Percentiles rank a stretch among this genome's conserved stretches.
These are phyloP conservation scores for Didymella arachidicola DNA, from an alignment of 2,329 filamentous ascomycete species.

Conservation along the genomic window DNA sequence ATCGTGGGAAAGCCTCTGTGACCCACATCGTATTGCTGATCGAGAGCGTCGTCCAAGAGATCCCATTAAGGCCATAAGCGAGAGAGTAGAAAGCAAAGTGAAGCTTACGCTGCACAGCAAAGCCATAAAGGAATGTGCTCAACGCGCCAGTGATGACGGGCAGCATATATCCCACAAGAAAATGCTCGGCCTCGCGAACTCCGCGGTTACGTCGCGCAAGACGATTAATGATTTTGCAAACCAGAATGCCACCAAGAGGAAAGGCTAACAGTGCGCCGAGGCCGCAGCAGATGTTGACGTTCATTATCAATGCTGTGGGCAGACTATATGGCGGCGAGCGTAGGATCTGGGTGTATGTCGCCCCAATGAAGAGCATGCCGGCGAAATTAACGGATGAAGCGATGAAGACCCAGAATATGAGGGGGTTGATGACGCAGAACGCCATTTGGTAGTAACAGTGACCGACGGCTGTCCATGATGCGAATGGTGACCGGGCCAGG, in stretches of 20 bases:
- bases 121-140: conserved; percentile 37
- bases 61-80: conserved; percentile 41
- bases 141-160: conserved; percentile 35
- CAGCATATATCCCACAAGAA: conserved; percentile 39
- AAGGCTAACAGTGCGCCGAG: conserved; percentile 32
- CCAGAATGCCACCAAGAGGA: conserved; percentile 19
- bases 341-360: conserved; percentile 34
- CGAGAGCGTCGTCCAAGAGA: conserved; percentile 35
- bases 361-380: conserved; percentile 43
- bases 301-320: conserved; percentile 20
- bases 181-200: conserved; percentile 44
- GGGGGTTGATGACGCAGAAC: conserved; percentile 39
- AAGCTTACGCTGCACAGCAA: conserved; percentile 30
- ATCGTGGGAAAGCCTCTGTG: conserved; percentile 44
- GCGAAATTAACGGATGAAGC: conserved; percentile 36
- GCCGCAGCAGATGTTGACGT: conserved; percentile 33
- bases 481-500: conserved; percentile 33
- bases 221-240: conserved; percentile 26
- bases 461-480: conserved; percentile 36
- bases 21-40: conserved; percentile 43
- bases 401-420: conserved; percentile 46
- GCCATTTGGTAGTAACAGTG: conserved; percentile 39
- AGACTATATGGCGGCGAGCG: conserved; percentile 35
- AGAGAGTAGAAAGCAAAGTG: conserved; percentile 31
- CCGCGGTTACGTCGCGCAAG: conserved; percentile 39